Evolutionary conservation across 306 rosid species (phyloP), one percentile per base, ranked within the genome.

Genomic region (Corylus heterophylla): DNA sequence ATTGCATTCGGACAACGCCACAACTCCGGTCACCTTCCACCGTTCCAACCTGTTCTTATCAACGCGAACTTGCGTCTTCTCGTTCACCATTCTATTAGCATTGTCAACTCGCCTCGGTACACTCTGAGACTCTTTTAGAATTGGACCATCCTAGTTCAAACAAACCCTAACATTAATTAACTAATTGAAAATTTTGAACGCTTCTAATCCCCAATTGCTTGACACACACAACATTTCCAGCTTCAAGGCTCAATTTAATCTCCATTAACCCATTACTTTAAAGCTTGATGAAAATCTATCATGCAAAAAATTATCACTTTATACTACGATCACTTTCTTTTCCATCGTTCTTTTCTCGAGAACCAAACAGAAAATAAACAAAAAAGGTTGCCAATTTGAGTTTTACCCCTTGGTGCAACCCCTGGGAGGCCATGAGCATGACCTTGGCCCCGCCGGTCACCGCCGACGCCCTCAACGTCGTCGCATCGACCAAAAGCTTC

Each of bases 391-490:
- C 1, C 4, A 62, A 52, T 49, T 49, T 45, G 8, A 79, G 42
- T 42, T 42, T 42, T 92, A 94, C 98, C 97, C 98, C 98, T 91
- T 94, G 98, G 76, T 91, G 89, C 83, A 94, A 89, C 44, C 97
- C 97, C 89, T 91, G 91, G 54, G 97, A 88, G 77, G 98, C 97
- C 86, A 94, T 79, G 81, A 94, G 97, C 98, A 94, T 94, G 73
- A 94, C 66, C 83, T 89, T 92, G 69, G 97, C 85, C 4, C 97
- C 97, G 84, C 85, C 84, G 37, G 73, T 71, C 85, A 94, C 64
- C 17, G 86, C 90, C 39, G 89, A 89, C 22, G 90, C 92, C 31
- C 73, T 78, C 86, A 94, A 75, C 12, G 98, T 88, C 83, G 85
- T 14, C 22, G 71, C 82, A 64, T 94, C 97, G 78, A 86, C 93